phyloP scores from a whole-genome alignment of 352 stramenopile species.

The Plasmopara viticola region DNA sequence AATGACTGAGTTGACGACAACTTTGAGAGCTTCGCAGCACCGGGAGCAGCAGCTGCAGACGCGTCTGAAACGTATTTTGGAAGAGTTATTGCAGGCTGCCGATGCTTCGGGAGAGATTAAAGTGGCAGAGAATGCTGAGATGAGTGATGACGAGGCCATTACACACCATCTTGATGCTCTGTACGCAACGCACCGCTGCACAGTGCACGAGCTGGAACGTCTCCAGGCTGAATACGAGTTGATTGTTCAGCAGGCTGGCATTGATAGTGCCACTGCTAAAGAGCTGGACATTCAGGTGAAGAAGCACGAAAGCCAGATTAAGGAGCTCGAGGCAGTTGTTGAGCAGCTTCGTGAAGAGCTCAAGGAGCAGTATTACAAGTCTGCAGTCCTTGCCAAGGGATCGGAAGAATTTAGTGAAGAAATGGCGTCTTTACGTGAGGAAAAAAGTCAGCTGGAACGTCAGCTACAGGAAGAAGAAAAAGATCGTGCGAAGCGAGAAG shows the following conservation, averaged over 20 bases:
- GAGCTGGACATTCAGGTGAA: constrained; percentile 36
- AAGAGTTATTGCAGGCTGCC: constrained; percentile 33
- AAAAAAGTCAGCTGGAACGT: constrained; percentile 35
- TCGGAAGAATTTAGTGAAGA: constrained; percentile 45
- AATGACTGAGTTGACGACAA: constrained; percentile 27
- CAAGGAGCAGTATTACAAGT: constrained; percentile 43
- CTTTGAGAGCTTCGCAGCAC: constrained; percentile 33
- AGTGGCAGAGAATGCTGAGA: constrained; percentile 18
- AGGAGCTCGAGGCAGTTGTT: constrained; percentile 39
- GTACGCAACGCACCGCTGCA: constrained; percentile 29
- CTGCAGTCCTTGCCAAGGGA: constrained; percentile 29
- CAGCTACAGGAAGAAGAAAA: constrained; percentile 29
- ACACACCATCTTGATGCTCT: constrained; percentile 31
- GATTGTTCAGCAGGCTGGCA: constrained; percentile 28
- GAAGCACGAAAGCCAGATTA: constrained; percentile 34
- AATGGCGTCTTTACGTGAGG: constrained; percentile 31
- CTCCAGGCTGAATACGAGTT: constrained; percentile 43
- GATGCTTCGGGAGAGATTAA: constrained; percentile 22
- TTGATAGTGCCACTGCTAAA: constrained; percentile 27
- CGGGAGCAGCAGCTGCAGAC: constrained; percentile 43
- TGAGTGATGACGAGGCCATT: constrained; percentile 28
- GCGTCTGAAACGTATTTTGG: constrained; percentile 35
- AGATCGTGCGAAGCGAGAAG: constrained; percentile 36
- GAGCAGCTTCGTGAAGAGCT: constrained; percentile 36
- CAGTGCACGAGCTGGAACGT: constrained; percentile 33